Base-by-base conservation (phyloP, 345 rosid species). In the Pugionium dolabratum region DNA sequence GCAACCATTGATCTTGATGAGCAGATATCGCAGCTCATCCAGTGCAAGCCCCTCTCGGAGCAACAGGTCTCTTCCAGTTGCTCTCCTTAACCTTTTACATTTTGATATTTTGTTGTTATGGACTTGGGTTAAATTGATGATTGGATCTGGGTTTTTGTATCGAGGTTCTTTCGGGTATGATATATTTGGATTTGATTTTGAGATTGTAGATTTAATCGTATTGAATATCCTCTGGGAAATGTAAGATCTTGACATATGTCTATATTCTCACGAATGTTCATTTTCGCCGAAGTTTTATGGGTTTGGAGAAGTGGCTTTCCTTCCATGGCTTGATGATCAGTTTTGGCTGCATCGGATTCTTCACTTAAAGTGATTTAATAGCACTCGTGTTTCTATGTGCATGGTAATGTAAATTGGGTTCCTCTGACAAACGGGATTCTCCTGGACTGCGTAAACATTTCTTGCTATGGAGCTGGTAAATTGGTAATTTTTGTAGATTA, bases 41-140 rank as follows among this genome's bases (percentile, higher is more conserved):
- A 87, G 83, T 87, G 95, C 85, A 88, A 85, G 78, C 95, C 95
- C 9, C 87, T 88, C 40, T 88, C 91, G 3, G 95, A 88, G 79
- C 87, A 77, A 49, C 89, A 88, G 95, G 95, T 88, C 35, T 37
- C 46, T 45, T 7, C 48, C n/a, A 29, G 28, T 73, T 59, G 2
- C 49, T 44, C 55, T 43, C 28, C 40, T 54, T 66, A 9, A 9
- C 28, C 53, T 9, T 37, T 48, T 27, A 49, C 42, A 41, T 47
- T 48, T 29, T 25, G 11, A 60, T 55, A 5, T 44, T 10, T 55
- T 55, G 52, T 54, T 45, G 33, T 36, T 50, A 10, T 71, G 36
- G 7, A 72, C 65, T 56, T 58, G 46, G 39, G 55, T 70, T 49
- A 49, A 46, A 70, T 54, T 59, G 37, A 56, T 71, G 49, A 50